phyloP scores from a whole-genome alignment of 106 monocot genomes.

The Chionographis japonica region DNA sequence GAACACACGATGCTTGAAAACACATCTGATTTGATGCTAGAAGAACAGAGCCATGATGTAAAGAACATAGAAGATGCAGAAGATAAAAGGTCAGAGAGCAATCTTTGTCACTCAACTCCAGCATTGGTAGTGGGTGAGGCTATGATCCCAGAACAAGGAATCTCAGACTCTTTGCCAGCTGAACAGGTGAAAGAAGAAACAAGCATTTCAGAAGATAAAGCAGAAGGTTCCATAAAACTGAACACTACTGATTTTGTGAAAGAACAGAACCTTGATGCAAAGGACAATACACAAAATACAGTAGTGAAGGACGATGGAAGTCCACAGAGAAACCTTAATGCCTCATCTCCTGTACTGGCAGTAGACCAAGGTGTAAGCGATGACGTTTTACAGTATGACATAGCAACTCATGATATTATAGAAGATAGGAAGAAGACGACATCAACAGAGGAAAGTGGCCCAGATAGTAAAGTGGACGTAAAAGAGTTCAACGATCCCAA shows the following conservation, averaged over 20 bases:
- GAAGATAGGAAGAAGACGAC: not conserved
- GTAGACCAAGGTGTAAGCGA: conserved; percentile 1
- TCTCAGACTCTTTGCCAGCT: not conserved
- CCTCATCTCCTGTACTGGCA: not conserved
- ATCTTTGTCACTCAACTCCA: too few relatives aligned
- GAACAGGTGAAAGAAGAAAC: conserved; percentile 10
- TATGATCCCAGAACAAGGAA: not conserved
- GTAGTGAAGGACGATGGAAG: conserved; percentile 2
- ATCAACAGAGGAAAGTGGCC: conserved; percentile 1
- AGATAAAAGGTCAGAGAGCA: too few relatives aligned
- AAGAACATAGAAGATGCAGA: too few relatives aligned
- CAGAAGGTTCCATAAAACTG: not conserved
- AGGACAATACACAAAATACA: conserved; percentile 5
- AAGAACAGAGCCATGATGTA: too few relatives aligned
- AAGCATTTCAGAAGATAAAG: conserved; percentile 6
- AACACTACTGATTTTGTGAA: not conserved
- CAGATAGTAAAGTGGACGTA: conserved; percentile 1
- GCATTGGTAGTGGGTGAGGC: too few relatives aligned
- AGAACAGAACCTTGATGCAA: conserved; percentile 17
- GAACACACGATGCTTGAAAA: too few relatives aligned
- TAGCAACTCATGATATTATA: not conserved
- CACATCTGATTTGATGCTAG: too few relatives aligned
- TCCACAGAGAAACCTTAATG: conserved; percentile 1
- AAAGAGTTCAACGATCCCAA: not conserved
- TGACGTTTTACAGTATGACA: not conserved